A percentile compares a stretch with the other conserved stretches of the same genome.
phyloP scores from a whole-genome alignment of 169 alveolate genomes.

The Plasmodium ovale region DNA sequence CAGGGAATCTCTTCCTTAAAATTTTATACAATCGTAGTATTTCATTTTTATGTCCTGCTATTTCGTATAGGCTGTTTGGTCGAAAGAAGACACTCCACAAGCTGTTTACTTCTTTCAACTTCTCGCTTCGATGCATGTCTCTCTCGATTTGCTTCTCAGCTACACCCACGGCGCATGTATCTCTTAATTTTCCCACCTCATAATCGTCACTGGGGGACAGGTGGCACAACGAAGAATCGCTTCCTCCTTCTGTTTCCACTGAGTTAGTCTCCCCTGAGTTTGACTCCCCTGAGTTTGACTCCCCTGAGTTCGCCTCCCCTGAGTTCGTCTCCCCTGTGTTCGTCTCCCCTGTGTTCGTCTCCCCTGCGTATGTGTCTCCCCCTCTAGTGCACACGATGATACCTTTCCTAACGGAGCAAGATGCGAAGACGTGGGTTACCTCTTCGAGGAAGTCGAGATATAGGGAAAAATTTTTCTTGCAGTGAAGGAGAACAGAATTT shows the following conservation, averaged over 20 bases:
- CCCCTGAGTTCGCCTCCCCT: no score
- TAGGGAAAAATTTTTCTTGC: background rate
- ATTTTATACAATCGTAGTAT: constrained; percentile 28
- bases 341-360: no score
- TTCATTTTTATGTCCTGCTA: constrained; percentile 70
- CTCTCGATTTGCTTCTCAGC: constrained; percentile 7
- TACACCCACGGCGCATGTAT: no score
- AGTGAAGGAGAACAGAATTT: constrained; percentile 1
- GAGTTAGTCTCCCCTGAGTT: no score
- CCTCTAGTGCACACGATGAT: no score
- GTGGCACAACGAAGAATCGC: no score
- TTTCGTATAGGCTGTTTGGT: constrained; percentile 63
- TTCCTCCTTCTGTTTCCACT: constrained; percentile 17
- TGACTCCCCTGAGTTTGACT: no score
- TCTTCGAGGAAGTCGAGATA: background rate
- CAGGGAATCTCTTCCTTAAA: constrained; percentile 24
- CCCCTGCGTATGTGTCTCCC: no score
- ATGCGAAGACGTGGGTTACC: background rate
- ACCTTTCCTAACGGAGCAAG: background rate
- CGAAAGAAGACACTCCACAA: constrained; percentile 56
- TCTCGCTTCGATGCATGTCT: constrained; percentile 32
- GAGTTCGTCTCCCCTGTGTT: no score
- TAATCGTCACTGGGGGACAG: no score
- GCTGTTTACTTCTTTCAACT: constrained; percentile 12
- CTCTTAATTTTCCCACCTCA: no score